A percentile compares a stretch with the other conserved stretches of the same genome.
These are phyloP conservation scores for Gnaphalium uliginosum DNA, from an alignment of 129 eudicot species.

Conservation along the genomic window DNA sequence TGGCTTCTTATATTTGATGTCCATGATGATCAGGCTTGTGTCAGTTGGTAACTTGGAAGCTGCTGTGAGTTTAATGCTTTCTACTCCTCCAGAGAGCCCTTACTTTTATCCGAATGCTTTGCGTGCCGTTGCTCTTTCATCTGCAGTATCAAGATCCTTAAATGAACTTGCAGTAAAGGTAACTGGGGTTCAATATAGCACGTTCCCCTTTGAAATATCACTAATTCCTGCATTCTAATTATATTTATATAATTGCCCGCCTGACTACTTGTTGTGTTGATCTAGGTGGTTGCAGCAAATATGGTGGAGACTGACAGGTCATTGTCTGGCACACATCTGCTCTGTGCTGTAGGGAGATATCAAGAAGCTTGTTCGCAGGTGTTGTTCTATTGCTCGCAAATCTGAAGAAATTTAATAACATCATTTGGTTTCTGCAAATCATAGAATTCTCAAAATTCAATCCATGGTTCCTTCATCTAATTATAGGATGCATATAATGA, in stretches of 20 bases:
- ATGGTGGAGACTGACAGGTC: slow-evolving; percentile 96
- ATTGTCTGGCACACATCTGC: slow-evolving; percentile 90
- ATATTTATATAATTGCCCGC: background rate
- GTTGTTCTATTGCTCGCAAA: slow-evolving; percentile 10
- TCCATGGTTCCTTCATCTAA: background rate
- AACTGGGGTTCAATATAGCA: slow-evolving; percentile 6
- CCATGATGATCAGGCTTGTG: slow-evolving; percentile 65
- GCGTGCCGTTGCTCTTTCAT: slow-evolving; percentile 98
- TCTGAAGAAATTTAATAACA: slow-evolving; percentile 2
- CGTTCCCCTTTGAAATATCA: slow-evolving; percentile 1
- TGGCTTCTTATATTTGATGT: slow-evolving; percentile 2
- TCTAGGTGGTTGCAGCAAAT: slow-evolving; percentile 88
- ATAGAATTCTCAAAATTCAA: background rate
- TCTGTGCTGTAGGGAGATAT: slow-evolving; percentile 93
- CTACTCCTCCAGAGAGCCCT: slow-evolving; percentile 95
- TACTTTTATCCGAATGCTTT: slow-evolving; percentile 85
- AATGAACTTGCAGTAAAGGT: slow-evolving; percentile 97
- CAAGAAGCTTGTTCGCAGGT: slow-evolving; percentile 99
- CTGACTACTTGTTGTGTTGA: slow-evolving; percentile 6
- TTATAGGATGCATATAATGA: background rate
- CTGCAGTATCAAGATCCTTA: slow-evolving; percentile 85
- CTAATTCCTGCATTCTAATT: background rate
- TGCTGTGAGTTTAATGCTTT: slow-evolving; percentile 92
- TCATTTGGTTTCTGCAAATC: background rate
- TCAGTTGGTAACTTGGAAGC: slow-evolving; percentile 94